These are phyloP conservation scores for Colletotrichum eleusines DNA, from an alignment of 2,329 filamentous ascomycete species.

Conservation along the genomic window DNA sequence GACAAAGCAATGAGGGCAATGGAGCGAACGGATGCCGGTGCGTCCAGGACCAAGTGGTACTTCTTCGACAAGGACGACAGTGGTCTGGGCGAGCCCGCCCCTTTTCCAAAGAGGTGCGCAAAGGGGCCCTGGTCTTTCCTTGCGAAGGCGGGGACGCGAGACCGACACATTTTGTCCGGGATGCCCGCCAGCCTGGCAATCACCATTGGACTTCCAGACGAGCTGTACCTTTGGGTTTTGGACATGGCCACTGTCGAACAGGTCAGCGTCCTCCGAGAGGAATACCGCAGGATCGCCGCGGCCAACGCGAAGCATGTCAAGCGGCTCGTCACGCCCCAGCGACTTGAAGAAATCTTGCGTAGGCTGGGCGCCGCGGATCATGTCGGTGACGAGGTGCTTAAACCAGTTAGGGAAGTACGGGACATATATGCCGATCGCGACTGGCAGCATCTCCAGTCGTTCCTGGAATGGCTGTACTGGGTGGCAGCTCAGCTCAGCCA, in stretches of 20 bases:
- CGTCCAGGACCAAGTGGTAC: conserved; percentile 56
- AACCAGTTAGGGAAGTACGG: conserved; percentile 46
- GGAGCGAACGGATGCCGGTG: conserved; percentile 59
- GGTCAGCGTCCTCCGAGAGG: conserved; percentile 66
- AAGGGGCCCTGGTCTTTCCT: conserved; percentile 63
- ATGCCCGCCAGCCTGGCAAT: conserved; percentile 66
- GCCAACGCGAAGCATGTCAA: conserved; percentile 58
- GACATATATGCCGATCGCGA: conserved; percentile 53
- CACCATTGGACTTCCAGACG: conserved; percentile 65
- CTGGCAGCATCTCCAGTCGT: conserved; percentile 59
- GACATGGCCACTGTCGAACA: conserved; percentile 68
- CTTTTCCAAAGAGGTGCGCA: conserved; percentile 54
- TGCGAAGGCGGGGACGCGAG: conserved; percentile 61
- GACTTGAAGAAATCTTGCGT: conserved; percentile 66
- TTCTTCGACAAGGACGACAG: conserved; percentile 60
- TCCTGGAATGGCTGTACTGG: conserved; percentile 57
- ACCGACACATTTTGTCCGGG: conserved; percentile 72
- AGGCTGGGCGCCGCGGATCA: conserved; percentile 68
- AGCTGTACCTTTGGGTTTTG: conserved; percentile 75
- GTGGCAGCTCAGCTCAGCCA: conserved; percentile 54
- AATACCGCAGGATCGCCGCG: conserved; percentile 70
- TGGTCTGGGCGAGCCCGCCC: conserved; percentile 45
- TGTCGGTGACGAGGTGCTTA: conserved; percentile 49
- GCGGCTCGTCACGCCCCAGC: conserved; percentile 58
- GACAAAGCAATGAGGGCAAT: conserved; percentile 62